Conservation (phyloP, 768 basidiomycete genomes). For the Trametes cingulata region DNA sequence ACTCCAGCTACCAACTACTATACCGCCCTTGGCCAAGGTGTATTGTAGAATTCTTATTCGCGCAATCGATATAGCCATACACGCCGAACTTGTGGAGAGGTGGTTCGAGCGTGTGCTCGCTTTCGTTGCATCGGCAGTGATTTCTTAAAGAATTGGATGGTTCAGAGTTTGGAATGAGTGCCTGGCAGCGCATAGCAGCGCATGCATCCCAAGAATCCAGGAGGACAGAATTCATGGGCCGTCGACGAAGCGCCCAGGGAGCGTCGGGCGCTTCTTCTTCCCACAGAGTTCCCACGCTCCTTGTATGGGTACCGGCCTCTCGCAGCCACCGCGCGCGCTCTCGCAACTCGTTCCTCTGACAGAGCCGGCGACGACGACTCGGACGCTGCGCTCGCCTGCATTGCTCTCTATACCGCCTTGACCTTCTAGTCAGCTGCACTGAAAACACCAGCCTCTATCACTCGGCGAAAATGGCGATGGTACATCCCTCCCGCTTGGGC, state of each 20-base stretch:
- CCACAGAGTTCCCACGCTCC: conserved; percentile 4
- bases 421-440: no score
- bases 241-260: background rate
- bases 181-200: no score
- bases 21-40: background rate
- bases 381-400: background rate
- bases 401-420: background rate
- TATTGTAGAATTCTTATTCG: background rate
- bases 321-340: conserved; percentile 1
- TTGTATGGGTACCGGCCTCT: background rate
- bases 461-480: conserved; percentile 80
- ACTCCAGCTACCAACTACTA: background rate
- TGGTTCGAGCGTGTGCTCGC: background rate
- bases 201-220: no score
- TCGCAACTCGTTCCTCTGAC: background rate
- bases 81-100: background rate
- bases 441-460: no score
- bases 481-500: conserved; percentile 73
- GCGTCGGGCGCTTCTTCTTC: background rate
- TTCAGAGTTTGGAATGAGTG: no score
- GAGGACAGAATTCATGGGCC: no score
- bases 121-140: no score
- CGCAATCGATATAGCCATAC: background rate
- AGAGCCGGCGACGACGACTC: background rate
- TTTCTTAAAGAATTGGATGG: no score